phyloP scores from a whole-genome alignment of 2,329 filamentous ascomycete species.

The Monosporascus sp. region DNA sequence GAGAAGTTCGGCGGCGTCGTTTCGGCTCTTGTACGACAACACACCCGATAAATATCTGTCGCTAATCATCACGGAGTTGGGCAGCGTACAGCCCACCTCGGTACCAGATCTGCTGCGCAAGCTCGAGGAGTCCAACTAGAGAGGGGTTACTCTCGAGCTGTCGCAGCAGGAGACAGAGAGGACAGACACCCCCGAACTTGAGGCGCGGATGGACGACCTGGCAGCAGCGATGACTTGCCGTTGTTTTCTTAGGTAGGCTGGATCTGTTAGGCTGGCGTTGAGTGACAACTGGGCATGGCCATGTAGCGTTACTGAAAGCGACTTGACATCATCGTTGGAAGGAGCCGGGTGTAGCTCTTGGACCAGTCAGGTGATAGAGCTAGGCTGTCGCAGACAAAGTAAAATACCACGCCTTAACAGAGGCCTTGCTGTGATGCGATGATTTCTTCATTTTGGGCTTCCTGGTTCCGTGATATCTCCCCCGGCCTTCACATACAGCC shows the following conservation, averaged over 20 bases:
- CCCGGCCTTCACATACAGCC: neutral
- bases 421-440: neutral
- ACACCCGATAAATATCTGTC: slow-evolving; percentile 83
- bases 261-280: neutral
- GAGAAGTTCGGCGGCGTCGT: slow-evolving; percentile 53
- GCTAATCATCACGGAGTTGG: slow-evolving; percentile 87
- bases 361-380: neutral
- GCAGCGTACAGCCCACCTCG: slow-evolving; percentile 77
- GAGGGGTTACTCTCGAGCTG: slow-evolving; percentile 6
- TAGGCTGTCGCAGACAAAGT: neutral
- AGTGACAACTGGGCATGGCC: too few relatives aligned
- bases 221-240: neutral
- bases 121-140: slow-evolving; percentile 49
- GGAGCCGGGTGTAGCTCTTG: too few relatives aligned
- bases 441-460: neutral
- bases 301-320: too few relatives aligned
- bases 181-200: neutral
- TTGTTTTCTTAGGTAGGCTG: neutral
- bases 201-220: neutral
- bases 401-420: neutral
- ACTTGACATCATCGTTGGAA: too few relatives aligned
- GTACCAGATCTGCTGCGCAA: slow-evolving; percentile 62
- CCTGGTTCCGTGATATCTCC: neutral
- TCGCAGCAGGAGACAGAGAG: neutral
- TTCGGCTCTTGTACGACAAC: slow-evolving; percentile 80